Evolutionary conservation across 352 stramenopile species (phyloP).

Genomic region (Phytophthora capsici): DNA sequence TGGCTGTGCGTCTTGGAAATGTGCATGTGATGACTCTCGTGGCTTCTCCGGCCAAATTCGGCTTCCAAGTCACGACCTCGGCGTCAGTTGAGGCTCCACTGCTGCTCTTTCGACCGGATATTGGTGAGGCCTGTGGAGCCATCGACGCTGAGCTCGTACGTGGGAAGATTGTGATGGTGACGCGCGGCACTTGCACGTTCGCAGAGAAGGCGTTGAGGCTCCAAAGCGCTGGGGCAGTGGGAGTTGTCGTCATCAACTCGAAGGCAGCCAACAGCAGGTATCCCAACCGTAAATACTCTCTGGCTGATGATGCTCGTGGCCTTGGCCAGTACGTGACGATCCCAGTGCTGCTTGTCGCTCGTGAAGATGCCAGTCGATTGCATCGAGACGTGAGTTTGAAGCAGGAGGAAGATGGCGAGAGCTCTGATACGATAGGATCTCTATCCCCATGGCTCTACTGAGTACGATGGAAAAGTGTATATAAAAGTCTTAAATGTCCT

Average conservation of each 20-base stretch:
- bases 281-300: conserved; percentile 63
- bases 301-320: conserved; percentile 61
- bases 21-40: conserved; percentile 73
- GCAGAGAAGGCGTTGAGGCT: conserved; percentile 74
- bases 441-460: conserved; percentile 74
- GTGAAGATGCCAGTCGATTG: conserved; percentile 55
- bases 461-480: conserved; percentile 39
- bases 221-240: conserved; percentile 60
- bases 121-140: conserved; percentile 57
- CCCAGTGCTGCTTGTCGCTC: conserved; percentile 71
- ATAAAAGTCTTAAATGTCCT: conserved; percentile 54
- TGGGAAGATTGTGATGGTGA: conserved; percentile 74
- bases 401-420: conserved; percentile 10
- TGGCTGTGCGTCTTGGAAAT: conserved; percentile 68
- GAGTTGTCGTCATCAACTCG: conserved; percentile 76
- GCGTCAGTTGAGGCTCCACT: conserved; percentile 66
- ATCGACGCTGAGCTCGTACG: conserved; percentile 40
- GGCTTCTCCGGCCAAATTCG: conserved; percentile 74
- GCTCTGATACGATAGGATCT: conserved; percentile 35
- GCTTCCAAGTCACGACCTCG: conserved; percentile 46
- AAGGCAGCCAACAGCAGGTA: conserved; percentile 49
- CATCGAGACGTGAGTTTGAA: conserved; percentile 40
- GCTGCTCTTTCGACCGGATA: conserved; percentile 42
- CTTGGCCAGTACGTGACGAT: conserved; percentile 61
- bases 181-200: conserved; percentile 79